These are phyloP conservation scores for Diaporthe longicolla DNA, from an alignment of 2,329 filamentous ascomycete species.

Conservation along the genomic window DNA sequence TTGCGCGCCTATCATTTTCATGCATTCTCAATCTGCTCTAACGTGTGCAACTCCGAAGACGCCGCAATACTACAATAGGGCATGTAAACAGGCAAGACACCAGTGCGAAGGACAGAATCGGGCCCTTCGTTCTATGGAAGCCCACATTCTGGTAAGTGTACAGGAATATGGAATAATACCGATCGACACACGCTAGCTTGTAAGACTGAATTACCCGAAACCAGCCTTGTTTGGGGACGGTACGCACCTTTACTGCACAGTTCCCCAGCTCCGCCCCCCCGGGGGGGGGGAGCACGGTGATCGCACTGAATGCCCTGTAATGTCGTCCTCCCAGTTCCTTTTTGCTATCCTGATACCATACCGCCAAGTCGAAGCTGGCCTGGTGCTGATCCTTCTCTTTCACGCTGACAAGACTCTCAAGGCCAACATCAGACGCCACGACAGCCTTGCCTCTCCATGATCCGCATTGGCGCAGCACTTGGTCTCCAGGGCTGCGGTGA, in stretches of 20 bases:
- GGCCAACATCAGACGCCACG: slow-evolving; percentile 20
- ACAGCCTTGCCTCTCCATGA: slow-evolving; percentile 13
- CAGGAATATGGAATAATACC: not conserved
- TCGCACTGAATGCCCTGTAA: not conserved
- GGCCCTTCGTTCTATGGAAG: not conserved
- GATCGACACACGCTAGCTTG: slow-evolving; percentile 1
- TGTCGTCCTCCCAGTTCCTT: too few relatives aligned
- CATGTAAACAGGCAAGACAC: not conserved
- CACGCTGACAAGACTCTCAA: not conserved
- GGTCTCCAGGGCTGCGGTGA: not conserved
- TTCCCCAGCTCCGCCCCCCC: not conserved
- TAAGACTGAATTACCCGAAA: slow-evolving; percentile 5
- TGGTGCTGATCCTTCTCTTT: not conserved
- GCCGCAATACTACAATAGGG: not conserved
- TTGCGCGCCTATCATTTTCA: too few relatives aligned
- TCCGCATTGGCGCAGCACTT: slow-evolving; percentile 22
- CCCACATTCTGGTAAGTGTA: not conserved
- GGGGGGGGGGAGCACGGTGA: not conserved
- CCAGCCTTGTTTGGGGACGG: not conserved
- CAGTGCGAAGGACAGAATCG: not conserved
- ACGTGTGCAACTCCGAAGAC: too few relatives aligned
- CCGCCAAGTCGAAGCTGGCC: too few relatives aligned
- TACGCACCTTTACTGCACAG: not conserved
- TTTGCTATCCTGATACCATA: not conserved
- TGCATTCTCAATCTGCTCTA: not conserved